Percentiles rank a stretch among this genome's conserved stretches.
These are phyloP conservation scores for Arthrobotrys conoides DNA, from an alignment of 2,329 filamentous ascomycete species.

Conservation along the genomic window DNA sequence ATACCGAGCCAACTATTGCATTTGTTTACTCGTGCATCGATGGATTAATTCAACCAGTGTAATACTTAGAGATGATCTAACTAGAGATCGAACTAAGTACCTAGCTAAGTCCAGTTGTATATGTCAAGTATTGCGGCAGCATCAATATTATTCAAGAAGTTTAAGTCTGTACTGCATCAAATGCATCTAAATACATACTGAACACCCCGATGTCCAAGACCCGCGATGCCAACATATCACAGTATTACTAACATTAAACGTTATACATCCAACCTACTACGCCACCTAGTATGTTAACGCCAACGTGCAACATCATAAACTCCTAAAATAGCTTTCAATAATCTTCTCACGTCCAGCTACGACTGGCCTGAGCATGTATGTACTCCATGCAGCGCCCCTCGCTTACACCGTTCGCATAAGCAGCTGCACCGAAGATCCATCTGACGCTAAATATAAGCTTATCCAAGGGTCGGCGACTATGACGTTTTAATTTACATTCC, in stretches of 20 bases:
- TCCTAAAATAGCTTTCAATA: conserved; percentile 15
- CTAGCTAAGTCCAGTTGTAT: too few relatives aligned
- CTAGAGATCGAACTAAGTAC: too few relatives aligned
- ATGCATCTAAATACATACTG: not conserved
- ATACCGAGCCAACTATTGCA: too few relatives aligned
- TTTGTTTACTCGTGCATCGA: too few relatives aligned
- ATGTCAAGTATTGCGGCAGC: too few relatives aligned
- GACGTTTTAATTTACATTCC: conserved; percentile 15
- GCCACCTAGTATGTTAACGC: not conserved
- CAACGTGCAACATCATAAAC: conserved; percentile 14
- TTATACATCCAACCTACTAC: not conserved
- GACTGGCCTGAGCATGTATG: conserved; percentile 5
- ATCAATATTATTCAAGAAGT: too few relatives aligned
- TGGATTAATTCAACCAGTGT: too few relatives aligned
- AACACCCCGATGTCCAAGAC: not conserved
- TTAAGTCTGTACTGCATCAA: too few relatives aligned
- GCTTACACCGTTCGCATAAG: conserved; percentile 27
- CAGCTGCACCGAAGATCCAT: conserved; percentile 23
- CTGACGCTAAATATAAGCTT: conserved; percentile 30
- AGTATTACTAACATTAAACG: not conserved
- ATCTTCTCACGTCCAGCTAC: not conserved
- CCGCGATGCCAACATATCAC: not conserved
- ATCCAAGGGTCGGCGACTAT: conserved; percentile 29
- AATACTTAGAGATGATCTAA: too few relatives aligned
- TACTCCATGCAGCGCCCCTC: conserved; percentile 15